These are phyloP conservation scores for Glutinoglossum americanum DNA, from an alignment of 495 filamentous ascomycete species.

Conservation along the genomic window DNA sequence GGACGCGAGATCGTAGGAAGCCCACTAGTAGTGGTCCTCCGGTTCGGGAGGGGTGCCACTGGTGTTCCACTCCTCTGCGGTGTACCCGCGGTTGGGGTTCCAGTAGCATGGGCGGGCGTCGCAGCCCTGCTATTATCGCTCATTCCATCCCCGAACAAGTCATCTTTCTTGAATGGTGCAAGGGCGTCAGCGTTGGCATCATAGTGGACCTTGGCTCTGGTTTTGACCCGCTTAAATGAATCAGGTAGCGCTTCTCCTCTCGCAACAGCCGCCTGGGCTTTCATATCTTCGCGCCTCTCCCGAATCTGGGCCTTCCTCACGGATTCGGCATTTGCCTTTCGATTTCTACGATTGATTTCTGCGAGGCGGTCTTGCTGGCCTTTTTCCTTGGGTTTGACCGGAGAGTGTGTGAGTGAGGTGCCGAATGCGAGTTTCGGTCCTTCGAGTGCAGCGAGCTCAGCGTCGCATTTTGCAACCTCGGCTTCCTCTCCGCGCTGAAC, in stretches of 20 bases:
- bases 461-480: slow-evolving; percentile 34
- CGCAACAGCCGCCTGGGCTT: not conserved
- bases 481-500: slow-evolving; percentile 37
- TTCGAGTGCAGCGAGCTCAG: slow-evolving; percentile 44
- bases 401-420: slow-evolving; percentile 23
- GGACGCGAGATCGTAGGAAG: not conserved
- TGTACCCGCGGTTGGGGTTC: not conserved
- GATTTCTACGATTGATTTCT: slow-evolving; percentile 16
- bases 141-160: not conserved
- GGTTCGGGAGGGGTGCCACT: not conserved
- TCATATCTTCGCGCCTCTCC: slow-evolving; percentile 10
- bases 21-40: not conserved
- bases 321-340: slow-evolving; percentile 14
- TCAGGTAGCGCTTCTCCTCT: slow-evolving; percentile 1
- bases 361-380: slow-evolving; percentile 12
- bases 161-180: not conserved
- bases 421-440: slow-evolving; percentile 47
- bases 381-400: not conserved
- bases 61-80: not conserved
- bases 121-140: not conserved
- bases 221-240: slow-evolving; percentile 3
- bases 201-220: slow-evolving; percentile 13
- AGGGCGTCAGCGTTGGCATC: not conserved
- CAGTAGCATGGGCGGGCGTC: not conserved
- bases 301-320: slow-evolving; percentile 18